Evolutionary conservation across 345 rosid species (phyloP).

Genomic region (Laguncularia racemosa): DNA sequence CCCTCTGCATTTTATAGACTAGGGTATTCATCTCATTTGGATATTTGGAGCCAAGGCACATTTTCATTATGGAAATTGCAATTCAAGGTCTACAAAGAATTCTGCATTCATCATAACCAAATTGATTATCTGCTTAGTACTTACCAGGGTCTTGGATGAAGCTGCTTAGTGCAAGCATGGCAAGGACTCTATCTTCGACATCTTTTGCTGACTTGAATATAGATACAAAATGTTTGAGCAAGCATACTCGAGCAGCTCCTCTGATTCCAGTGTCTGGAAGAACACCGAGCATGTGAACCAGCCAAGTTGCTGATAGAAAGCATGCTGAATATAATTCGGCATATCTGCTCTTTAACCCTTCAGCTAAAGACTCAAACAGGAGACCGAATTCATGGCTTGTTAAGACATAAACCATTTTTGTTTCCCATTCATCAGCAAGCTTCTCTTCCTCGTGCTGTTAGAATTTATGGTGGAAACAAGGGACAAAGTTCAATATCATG

Average conservation of each 20-base stretch:
- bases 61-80: background rate
- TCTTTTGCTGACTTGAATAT: slow-evolving; percentile 46
- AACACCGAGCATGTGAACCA: slow-evolving; percentile 37
- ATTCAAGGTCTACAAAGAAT: too few relatives aligned
- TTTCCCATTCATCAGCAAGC: slow-evolving; percentile 64
- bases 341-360: slow-evolving; percentile 44
- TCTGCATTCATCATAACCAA: background rate
- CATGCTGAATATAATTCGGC: slow-evolving; percentile 37
- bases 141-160: slow-evolving; percentile 51
- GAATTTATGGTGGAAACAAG: background rate
- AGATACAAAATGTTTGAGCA: slow-evolving; percentile 41
- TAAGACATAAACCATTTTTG: slow-evolving; percentile 43
- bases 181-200: slow-evolving; percentile 42
- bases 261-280: slow-evolving; percentile 61
- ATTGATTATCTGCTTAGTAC: slow-evolving; percentile 2
- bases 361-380: slow-evolving; percentile 61
- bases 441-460: slow-evolving; percentile 44
- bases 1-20: slow-evolving; percentile 35
- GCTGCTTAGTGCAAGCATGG: slow-evolving; percentile 57
- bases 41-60: background rate
- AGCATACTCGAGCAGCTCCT: slow-evolving; percentile 59
- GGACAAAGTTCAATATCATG: too few relatives aligned
- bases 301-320: slow-evolving; percentile 58
- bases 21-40: background rate
- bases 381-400: slow-evolving; percentile 62